Conservation (phyloP, 108 stramenopile genomes). For the Fistulifera solaris region DNA sequence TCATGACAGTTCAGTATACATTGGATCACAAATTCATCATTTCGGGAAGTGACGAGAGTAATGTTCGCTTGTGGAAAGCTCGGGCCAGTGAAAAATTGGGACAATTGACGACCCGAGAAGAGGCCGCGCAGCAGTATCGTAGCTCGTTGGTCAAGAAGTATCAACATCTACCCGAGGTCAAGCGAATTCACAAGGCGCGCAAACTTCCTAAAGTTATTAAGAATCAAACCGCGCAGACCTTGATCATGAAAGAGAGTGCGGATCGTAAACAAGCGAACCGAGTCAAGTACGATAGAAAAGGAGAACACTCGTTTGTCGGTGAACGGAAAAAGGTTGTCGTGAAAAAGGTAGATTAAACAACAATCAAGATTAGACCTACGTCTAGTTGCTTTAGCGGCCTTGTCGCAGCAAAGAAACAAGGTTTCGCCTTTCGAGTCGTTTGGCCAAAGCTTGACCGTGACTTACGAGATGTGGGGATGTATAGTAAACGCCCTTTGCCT, state of each 20-base stretch:
- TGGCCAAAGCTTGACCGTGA: too few relatives aligned
- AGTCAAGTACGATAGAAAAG: conserved; percentile 74
- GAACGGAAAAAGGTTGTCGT: conserved; percentile 68
- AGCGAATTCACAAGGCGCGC: conserved; percentile 74
- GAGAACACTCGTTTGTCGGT: conserved; percentile 43
- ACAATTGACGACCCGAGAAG: conserved; percentile 76
- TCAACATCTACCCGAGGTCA: conserved; percentile 89
- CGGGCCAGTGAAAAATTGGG: conserved; percentile 87
- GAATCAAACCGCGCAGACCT: conserved; percentile 75
- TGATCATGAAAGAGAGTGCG: conserved; percentile 85
- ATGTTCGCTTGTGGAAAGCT: conserved; percentile 96
- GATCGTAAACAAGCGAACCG: conserved; percentile 85
- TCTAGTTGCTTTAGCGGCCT: too few relatives aligned
- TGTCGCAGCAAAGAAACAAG: too few relatives aligned
- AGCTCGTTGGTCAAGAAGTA: conserved; percentile 80
- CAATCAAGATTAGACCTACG: too few relatives aligned
- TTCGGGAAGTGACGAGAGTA: conserved; percentile 95
- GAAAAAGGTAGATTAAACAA: conserved; percentile 57
- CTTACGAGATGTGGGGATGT: too few relatives aligned
- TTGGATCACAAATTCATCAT: conserved; percentile 90
- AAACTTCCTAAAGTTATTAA: conserved; percentile 90
- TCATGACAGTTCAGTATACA: conserved; percentile 91
- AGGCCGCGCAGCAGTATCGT: conserved; percentile 75
- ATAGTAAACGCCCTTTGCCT: too few relatives aligned
- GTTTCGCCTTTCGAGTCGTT: too few relatives aligned